Conservation (phyloP, 257 asterid genomes). For the Solanum neorickii region DNA sequence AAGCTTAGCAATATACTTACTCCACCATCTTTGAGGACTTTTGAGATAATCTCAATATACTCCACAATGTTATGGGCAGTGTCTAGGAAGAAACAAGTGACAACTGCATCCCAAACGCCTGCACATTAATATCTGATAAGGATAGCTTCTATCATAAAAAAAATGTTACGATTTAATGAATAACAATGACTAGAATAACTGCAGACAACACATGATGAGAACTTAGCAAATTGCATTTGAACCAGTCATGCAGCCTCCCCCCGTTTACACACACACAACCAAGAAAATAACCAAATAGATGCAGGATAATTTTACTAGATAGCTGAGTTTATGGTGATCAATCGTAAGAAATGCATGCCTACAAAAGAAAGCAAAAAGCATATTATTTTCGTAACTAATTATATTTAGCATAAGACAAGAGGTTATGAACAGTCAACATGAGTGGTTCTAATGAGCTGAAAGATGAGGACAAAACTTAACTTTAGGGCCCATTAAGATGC, state of each 20-base stretch:
- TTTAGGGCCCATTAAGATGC: neutral
- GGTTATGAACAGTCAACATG: neutral
- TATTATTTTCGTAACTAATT: neutral
- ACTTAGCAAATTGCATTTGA: neutral
- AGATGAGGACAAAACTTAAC: neutral
- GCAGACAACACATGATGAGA: neutral
- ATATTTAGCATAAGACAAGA: neutral
- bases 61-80: slow-evolving; percentile 97
- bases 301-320: neutral
- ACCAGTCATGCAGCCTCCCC: neutral
- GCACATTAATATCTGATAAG: slow-evolving; percentile 16
- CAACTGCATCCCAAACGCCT: slow-evolving; percentile 98
- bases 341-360: neutral
- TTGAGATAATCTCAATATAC: slow-evolving; percentile 80
- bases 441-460: neutral
- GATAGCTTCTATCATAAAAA: neutral
- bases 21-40: slow-evolving; percentile 82
- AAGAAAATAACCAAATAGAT: neutral
- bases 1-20: slow-evolving; percentile 35
- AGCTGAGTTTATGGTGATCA: neutral
- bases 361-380: neutral
- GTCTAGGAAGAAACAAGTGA: slow-evolving; percentile 91
- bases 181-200: neutral
- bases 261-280: neutral
- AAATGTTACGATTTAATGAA: neutral